Evolutionary conservation across 2,329 filamentous ascomycete genomes (phyloP).

Genomic region (Cadophora sp.): DNA sequence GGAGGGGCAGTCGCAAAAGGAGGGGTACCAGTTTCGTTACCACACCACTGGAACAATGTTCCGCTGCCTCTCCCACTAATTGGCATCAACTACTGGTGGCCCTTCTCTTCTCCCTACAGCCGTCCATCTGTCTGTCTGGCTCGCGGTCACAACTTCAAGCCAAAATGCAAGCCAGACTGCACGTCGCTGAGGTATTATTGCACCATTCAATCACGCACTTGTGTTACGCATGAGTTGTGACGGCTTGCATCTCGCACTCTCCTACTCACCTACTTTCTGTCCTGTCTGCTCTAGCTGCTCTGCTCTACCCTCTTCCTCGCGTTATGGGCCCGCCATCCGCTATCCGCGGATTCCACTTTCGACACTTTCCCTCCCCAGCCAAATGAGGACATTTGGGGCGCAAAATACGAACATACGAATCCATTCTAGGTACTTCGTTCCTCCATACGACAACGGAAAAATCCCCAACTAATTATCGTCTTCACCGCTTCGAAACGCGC

Average conservation of each 20-base stretch:
- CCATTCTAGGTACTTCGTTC: no score
- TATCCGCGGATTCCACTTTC: neutral
- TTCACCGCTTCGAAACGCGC: neutral
- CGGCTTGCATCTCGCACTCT: neutral
- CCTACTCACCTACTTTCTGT: neutral
- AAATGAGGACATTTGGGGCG: neutral
- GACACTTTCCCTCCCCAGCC: neutral
- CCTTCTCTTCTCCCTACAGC: neutral
- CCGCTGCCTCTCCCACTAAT: neutral
- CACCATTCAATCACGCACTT: constrained; percentile 9
- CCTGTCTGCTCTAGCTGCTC: neutral
- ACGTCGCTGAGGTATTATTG: constrained; percentile 8
- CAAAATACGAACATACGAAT: neutral
- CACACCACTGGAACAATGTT: neutral
- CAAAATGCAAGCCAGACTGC: neutral
- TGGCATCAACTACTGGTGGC: neutral
- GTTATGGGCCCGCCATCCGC: neutral
- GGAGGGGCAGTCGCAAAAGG: constrained; percentile 15
- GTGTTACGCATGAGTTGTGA: constrained; percentile 7
- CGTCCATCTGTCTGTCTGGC: neutral
- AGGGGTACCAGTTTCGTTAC: neutral
- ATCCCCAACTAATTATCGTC: neutral
- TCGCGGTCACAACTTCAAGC: neutral
- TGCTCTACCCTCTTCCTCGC: no score
- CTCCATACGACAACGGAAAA: constrained; percentile 1